These are phyloP conservation scores for Aspergillus ochraceus DNA, from an alignment of 2,329 filamentous ascomycete species.

Conservation along the genomic window DNA sequence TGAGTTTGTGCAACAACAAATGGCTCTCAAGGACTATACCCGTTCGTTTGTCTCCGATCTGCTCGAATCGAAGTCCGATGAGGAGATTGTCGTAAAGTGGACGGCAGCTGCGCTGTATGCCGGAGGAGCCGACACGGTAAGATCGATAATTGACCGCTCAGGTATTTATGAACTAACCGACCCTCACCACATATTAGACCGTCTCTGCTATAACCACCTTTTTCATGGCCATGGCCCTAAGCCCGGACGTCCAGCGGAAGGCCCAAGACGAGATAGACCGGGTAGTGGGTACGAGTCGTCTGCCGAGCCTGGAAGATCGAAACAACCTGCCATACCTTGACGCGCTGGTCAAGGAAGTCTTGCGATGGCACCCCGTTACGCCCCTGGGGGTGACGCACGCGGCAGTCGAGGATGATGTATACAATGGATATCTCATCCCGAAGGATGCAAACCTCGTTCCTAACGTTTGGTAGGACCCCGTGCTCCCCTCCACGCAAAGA, in stretches of 20 bases:
- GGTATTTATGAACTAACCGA: not conserved
- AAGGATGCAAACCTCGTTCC: slow-evolving; percentile 36
- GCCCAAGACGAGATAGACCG: slow-evolving; percentile 46
- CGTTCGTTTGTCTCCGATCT: slow-evolving; percentile 44
- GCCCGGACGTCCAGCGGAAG: slow-evolving; percentile 52
- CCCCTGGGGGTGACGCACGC: slow-evolving; percentile 32
- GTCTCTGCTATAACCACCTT: slow-evolving; percentile 45
- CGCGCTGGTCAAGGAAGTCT: slow-evolving; percentile 37
- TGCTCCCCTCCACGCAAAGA: not conserved
- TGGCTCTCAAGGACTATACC: slow-evolving; percentile 29
- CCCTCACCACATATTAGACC: slow-evolving; percentile 31
- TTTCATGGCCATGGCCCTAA: slow-evolving; percentile 53
- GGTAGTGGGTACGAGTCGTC: slow-evolving; percentile 31
- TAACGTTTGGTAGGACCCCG: slow-evolving; percentile 36
- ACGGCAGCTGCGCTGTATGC: slow-evolving; percentile 41
- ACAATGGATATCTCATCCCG: slow-evolving; percentile 28
- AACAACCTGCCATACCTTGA: slow-evolving; percentile 34
- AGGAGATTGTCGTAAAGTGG: slow-evolving; percentile 28
- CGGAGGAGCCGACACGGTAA: slow-evolving; percentile 44
- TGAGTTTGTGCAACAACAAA: slow-evolving; percentile 44
- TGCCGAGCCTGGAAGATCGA: slow-evolving; percentile 40
- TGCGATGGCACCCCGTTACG: slow-evolving; percentile 36
- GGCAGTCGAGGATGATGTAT: slow-evolving; percentile 27
- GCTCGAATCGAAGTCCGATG: slow-evolving; percentile 23
- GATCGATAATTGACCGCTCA: not conserved